phyloP scores from a whole-genome alignment of 345 rosid genomes.

The Eucalyptus fibrosa region DNA sequence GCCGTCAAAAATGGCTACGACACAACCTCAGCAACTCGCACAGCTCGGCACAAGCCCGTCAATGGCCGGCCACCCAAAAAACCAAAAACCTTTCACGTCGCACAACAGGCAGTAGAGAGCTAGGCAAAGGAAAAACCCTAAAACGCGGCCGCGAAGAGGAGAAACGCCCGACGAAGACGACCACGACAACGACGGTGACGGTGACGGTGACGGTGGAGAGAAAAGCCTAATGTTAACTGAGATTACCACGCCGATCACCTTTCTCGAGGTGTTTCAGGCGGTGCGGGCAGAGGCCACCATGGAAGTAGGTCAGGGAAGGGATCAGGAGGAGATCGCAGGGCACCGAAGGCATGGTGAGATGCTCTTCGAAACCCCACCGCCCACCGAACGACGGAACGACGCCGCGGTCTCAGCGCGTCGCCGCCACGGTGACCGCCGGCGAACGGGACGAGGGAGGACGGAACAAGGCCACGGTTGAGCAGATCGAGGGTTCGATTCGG shows the following conservation, averaged over 20 bases:
- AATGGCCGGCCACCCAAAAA: neutral
- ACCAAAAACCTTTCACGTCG: neutral
- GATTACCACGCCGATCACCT: slow-evolving; percentile 95
- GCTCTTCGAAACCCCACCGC: slow-evolving; percentile 69
- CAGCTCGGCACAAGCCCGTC: neutral
- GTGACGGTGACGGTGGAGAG: neutral
- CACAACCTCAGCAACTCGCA: neutral
- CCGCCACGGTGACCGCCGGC: neutral
- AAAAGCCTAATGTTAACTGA: slow-evolving; percentile 48
- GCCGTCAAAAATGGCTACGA: neutral
- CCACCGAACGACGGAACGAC: neutral
- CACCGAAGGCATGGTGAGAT: slow-evolving; percentile 71
- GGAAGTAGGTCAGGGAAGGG: slow-evolving; percentile 38
- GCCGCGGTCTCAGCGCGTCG: neutral
- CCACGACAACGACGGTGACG: neutral
- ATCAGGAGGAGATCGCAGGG: slow-evolving; percentile 29
- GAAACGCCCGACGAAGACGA: neutral
- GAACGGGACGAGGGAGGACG: neutral
- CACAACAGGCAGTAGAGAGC: neutral
- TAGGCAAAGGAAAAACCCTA: neutral
- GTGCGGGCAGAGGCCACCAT: slow-evolving; percentile 52
- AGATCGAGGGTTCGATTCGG: neutral
- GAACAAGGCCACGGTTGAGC: neutral
- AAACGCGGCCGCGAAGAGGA: neutral
- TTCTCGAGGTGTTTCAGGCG: slow-evolving; percentile 85